Evolutionary conservation across 2,329 filamentous ascomycete genomes (phyloP).

Genomic region (Penicillium sp.): DNA sequence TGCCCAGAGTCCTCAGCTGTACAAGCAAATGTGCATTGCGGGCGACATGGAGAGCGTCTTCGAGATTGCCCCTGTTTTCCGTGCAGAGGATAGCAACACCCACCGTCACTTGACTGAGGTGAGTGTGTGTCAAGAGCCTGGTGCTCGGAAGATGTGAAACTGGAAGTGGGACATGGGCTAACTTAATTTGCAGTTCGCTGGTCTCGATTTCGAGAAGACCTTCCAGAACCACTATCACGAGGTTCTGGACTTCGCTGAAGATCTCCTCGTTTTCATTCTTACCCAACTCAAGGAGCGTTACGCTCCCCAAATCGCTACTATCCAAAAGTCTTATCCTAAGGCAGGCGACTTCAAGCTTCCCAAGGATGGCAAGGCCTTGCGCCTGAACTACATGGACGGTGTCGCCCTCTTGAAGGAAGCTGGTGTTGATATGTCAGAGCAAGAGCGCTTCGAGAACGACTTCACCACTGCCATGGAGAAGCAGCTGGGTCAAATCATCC

Average conservation of each 20-base stretch:
- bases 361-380: slow-evolving; percentile 45
- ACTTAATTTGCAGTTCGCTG: slow-evolving; percentile 38
- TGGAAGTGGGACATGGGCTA: slow-evolving; percentile 7
- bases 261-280: slow-evolving; percentile 46
- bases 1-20: slow-evolving; percentile 59
- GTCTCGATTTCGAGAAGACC: slow-evolving; percentile 49
- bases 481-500: slow-evolving; percentile 79
- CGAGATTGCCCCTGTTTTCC: slow-evolving; percentile 61
- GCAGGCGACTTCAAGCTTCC: slow-evolving; percentile 47
- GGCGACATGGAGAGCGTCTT: slow-evolving; percentile 59
- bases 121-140: slow-evolving; percentile 2
- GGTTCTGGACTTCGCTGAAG: slow-evolving; percentile 45
- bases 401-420: slow-evolving; percentile 45
- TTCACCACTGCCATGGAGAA: slow-evolving; percentile 46
- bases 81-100: slow-evolving; percentile 63
- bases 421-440: slow-evolving; percentile 46
- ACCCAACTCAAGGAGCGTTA: slow-evolving; percentile 41
- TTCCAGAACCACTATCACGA: slow-evolving; percentile 48
- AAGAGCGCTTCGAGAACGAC: slow-evolving; percentile 45
- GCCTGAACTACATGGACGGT: slow-evolving; percentile 47
- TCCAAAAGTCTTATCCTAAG: slow-evolving; percentile 46
- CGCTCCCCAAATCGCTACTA: slow-evolving; percentile 40
- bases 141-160: slow-evolving; percentile 3
- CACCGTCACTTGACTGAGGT: slow-evolving; percentile 60
- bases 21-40: slow-evolving; percentile 64